Conservation (phyloP, 2,329 filamentous ascomycete genomes). For the Cercospora berteroae region DNA sequence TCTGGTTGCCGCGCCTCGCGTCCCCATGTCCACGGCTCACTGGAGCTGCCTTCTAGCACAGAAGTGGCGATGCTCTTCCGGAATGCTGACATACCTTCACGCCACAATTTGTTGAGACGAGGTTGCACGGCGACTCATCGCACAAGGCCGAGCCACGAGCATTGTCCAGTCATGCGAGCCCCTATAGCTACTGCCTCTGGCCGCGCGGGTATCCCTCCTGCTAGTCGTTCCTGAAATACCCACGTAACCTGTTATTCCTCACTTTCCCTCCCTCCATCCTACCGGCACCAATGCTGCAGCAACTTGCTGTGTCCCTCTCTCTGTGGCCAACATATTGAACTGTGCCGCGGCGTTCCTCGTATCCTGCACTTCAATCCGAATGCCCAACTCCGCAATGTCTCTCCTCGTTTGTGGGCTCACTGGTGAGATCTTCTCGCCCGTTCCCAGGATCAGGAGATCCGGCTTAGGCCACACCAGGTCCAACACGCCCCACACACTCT, state of each 20-base stretch:
- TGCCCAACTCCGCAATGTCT: slow-evolving; percentile 72
- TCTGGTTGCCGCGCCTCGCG: neutral
- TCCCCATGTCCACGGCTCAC: neutral
- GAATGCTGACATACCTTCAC: neutral
- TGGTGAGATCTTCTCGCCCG: slow-evolving; percentile 72
- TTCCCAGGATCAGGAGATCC: slow-evolving; percentile 88
- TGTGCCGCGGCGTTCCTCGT: slow-evolving; percentile 91
- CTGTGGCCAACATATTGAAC: slow-evolving; percentile 93
- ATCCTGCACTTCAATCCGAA: slow-evolving; percentile 84
- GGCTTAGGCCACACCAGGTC: slow-evolving; percentile 82
- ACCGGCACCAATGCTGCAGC: slow-evolving; percentile 85
- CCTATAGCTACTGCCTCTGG: neutral
- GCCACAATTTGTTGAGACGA: neutral
- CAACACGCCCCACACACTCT: slow-evolving; percentile 71
- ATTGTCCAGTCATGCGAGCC: neutral
- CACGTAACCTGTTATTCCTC: slow-evolving; percentile 7
- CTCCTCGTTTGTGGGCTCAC: slow-evolving; percentile 71
- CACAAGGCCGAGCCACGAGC: neutral
- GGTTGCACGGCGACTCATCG: neutral
- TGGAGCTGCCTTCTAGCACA: neutral
- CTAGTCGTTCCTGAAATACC: neutral
- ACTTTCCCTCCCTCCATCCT: slow-evolving; percentile 66
- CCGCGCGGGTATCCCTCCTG: neutral
- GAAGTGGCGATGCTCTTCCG: neutral
- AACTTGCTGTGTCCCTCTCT: slow-evolving; percentile 79